Percentiles rank a stretch among this genome's conserved stretches.
These are phyloP conservation scores for Xylariomycetidae sp. DNA, from an alignment of 2,329 filamentous ascomycete species.

Conservation along the genomic window DNA sequence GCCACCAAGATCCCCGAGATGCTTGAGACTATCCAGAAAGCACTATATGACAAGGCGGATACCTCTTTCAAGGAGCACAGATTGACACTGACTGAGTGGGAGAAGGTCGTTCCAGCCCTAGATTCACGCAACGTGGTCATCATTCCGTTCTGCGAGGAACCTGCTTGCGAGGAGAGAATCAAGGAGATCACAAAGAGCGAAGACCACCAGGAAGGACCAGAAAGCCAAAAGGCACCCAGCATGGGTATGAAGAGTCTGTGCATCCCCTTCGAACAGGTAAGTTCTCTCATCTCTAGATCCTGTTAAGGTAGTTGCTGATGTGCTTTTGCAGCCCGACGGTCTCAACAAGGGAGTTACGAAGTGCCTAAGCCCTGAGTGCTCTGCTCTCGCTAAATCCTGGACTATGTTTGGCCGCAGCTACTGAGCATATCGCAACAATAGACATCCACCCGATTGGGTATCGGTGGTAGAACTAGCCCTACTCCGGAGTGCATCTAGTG, in stretches of 20 bases:
- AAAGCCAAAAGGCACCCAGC: slow-evolving; percentile 49
- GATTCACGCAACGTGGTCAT: slow-evolving; percentile 90
- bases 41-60: slow-evolving; percentile 75
- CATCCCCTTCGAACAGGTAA: slow-evolving; percentile 70
- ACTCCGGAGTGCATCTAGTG: too few species aligned
- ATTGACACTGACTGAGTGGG: slow-evolving; percentile 78
- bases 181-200: slow-evolving; percentile 86
- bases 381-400: slow-evolving; percentile 72
- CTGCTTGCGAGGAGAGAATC: slow-evolving; percentile 86
- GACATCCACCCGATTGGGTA: too few species aligned
- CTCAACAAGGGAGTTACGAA: slow-evolving; percentile 78
- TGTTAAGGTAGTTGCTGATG: neutral
- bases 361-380: slow-evolving; percentile 87
- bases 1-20: slow-evolving; percentile 70
- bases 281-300: slow-evolving; percentile 4
- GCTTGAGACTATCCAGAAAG: slow-evolving; percentile 83
- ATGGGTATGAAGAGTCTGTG: slow-evolving; percentile 68
- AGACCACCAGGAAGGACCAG: slow-evolving; percentile 51
- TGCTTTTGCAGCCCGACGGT: slow-evolving; percentile 64
- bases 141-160: slow-evolving; percentile 81
- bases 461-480: too few species aligned
- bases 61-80: slow-evolving; percentile 75
- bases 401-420: slow-evolving; percentile 85
- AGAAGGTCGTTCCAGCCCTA: slow-evolving; percentile 82
- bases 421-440: too few species aligned